These are phyloP conservation scores for Hypoxylon sp. DNA, from an alignment of 2,329 filamentous ascomycete genomes.

Conservation along the genomic window DNA sequence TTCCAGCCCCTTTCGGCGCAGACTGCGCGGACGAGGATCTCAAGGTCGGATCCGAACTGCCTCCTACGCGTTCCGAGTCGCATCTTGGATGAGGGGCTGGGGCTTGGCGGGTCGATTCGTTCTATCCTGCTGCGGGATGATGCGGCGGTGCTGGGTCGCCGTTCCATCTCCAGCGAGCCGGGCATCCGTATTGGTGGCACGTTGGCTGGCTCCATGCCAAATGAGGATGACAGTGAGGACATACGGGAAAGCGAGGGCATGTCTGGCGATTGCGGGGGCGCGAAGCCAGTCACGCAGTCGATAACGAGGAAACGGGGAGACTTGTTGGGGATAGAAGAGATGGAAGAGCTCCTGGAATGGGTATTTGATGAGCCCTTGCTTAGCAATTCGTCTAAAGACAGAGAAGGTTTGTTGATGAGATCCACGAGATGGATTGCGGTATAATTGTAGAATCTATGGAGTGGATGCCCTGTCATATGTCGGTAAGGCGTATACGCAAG, in stretches of 20 bases:
- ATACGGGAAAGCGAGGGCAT: constrained; percentile 65
- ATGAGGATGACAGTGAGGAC: constrained; percentile 56
- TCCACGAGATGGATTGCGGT: constrained; percentile 71
- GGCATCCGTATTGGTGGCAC: constrained; percentile 47
- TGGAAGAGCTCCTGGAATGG: constrained; percentile 47
- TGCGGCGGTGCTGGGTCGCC: constrained; percentile 50
- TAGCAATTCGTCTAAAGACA: constrained; percentile 65
- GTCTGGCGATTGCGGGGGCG: constrained; percentile 60
- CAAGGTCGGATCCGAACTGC: constrained; percentile 75
- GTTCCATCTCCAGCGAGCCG: constrained; percentile 44
- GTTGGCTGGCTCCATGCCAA: constrained; percentile 51
- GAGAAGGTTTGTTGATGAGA: constrained; percentile 64
- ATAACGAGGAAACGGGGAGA: constrained; percentile 69
- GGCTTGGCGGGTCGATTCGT: constrained; percentile 50
- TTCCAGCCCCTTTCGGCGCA: constrained; percentile 83
- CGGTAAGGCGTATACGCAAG: constrained; percentile 18
- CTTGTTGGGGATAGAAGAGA: constrained; percentile 47
- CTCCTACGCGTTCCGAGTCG: constrained; percentile 69
- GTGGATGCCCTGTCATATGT: constrained; percentile 66
- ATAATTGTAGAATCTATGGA: constrained; percentile 75
- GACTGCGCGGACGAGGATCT: constrained; percentile 78
- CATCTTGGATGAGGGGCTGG: constrained; percentile 64
- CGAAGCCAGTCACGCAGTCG: constrained; percentile 73
- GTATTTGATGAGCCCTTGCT: constrained; percentile 53
- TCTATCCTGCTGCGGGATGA: constrained; percentile 50